phyloP scores from a whole-genome alignment of 2,329 filamentous ascomycete species.

The Gliomastix tumulicola region DNA sequence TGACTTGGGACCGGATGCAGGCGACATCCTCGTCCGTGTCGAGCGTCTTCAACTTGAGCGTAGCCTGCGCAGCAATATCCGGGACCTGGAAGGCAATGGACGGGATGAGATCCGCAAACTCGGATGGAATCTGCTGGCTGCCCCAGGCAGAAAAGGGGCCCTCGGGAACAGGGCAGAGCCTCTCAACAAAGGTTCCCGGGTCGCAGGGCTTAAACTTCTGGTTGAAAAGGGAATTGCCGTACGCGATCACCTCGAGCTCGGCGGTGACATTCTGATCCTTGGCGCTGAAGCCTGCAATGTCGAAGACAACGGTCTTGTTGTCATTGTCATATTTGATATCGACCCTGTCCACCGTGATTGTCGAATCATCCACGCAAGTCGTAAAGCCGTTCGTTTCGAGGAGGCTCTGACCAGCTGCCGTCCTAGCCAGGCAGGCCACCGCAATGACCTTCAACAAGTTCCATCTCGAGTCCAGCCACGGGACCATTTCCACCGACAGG shows the following conservation, averaged over 20 bases:
- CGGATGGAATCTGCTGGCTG: conserved; percentile 60
- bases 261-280: conserved; percentile 76
- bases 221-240: conserved; percentile 73
- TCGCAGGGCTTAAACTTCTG: conserved; percentile 82
- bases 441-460: too few relatives aligned
- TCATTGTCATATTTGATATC: conserved; percentile 74
- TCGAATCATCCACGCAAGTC: conserved; percentile 51
- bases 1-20: conserved; percentile 74
- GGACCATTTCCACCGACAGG: too few relatives aligned
- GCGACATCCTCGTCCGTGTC: conserved; percentile 60
- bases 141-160: conserved; percentile 70
- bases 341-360: conserved; percentile 64
- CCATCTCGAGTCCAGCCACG: too few relatives aligned
- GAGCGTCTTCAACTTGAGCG: conserved; percentile 61
- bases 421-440: too few relatives aligned
- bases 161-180: conserved; percentile 79
- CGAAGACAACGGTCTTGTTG: conserved; percentile 68
- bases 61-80: conserved; percentile 82
- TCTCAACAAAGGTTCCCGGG: conserved; percentile 52
- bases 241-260: conserved; percentile 69
- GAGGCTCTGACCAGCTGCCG: too few relatives aligned
- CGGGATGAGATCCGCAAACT: conserved; percentile 71
- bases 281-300: conserved; percentile 71
- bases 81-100: conserved; percentile 85
- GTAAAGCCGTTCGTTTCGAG: conserved; percentile 76